Conservation (phyloP, 176 grass and related monocot species). For the Oryza meridionalis region DNA sequence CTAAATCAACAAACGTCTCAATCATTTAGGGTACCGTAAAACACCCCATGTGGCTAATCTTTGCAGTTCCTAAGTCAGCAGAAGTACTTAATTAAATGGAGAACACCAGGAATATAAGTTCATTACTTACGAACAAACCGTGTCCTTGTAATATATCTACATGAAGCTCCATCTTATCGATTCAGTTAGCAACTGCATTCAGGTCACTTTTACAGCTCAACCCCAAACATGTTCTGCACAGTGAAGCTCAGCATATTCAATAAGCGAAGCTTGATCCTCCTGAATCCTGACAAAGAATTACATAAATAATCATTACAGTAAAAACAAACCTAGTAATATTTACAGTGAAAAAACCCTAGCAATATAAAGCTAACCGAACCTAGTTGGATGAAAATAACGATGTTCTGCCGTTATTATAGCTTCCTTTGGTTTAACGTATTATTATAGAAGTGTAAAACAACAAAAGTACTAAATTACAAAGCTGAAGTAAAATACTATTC, state of each 20-base stretch:
- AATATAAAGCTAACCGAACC: neutral
- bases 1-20: too few relatives aligned
- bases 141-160: neutral
- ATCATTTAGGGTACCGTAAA: too few relatives aligned
- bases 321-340: neutral
- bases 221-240: neutral
- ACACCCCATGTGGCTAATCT: too few relatives aligned
- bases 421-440: neutral
- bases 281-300: neutral
- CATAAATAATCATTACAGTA: neutral
- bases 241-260: neutral
- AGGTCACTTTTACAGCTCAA: neutral
- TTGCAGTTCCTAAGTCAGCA: neutral
- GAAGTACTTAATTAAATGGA: neutral
- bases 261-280: neutral
- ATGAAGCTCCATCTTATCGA: neutral
- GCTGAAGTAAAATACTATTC: neutral
- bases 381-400: neutral
- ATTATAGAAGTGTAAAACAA: neutral
- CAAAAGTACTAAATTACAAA: neutral
- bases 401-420: neutral
- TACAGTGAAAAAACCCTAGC: neutral
- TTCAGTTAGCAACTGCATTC: neutral
- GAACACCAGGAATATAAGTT: neutral
- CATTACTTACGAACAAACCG: neutral